Base-by-base conservation (phyloP, 2,329 filamentous ascomycete species). In the Arthrinium phaeospermum region DNA sequence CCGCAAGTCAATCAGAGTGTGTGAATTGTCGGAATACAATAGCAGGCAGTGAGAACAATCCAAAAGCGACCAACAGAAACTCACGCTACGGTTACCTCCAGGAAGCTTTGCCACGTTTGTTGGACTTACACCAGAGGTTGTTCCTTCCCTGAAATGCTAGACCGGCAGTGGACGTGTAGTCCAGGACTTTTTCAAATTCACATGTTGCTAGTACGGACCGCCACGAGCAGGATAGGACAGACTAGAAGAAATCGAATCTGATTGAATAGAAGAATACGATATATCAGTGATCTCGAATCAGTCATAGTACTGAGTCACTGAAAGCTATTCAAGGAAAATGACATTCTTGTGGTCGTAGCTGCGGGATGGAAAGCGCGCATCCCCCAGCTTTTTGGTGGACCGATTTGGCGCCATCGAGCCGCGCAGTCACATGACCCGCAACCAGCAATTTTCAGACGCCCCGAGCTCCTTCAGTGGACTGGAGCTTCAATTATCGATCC, bases 371-470 rank as follows among this genome's bases (percentile, higher is more conserved):
- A 57, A 41, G 34, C 34, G 57, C 57, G 57, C 57, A 61, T 64
- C 34, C 57, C 53, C 53, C 53, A 61, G 53, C 53, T 61, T 61
- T 61, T 61, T 61, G 19, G 22, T 37, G 53, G 57, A 4, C 14
- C 44, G 12, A 7, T 49, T 34, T 37, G 44, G 8, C 67, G 44
- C 44, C 67, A 47, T 12, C 41, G 16, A 37, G 46, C 69, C 72
- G 37, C 72, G 70, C 64, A 51, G 45, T 73, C 72, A 73, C 72
- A 72, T 73, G 72, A 73, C 70, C 41, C 22, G 19, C 19, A 47
- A 13, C 69, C 51, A 70, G 45, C 70, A 71, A 71, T 73, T 73
- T 73, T 71, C 70, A 70, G 68, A 53, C 30, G 6, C 57, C 57
- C 57, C 7, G 19, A 64, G 57, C 68, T 51, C 45, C 68, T 51